phyloP scores from a whole-genome alignment of 208 protist genomes.

The Trypanosoma conorhini region DNA sequence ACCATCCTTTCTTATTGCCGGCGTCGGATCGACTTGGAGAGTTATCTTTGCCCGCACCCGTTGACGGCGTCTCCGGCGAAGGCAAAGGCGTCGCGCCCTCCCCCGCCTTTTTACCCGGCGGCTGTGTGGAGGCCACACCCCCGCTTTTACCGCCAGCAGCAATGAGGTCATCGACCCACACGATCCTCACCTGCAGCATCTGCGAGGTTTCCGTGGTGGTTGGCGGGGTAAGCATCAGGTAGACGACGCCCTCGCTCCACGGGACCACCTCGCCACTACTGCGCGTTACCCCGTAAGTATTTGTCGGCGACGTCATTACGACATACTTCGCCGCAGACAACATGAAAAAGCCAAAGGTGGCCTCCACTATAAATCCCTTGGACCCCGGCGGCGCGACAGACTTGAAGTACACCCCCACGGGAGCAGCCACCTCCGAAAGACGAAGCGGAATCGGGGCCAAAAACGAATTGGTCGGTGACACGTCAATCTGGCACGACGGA shows the following conservation, averaged over 20 bases:
- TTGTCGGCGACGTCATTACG: slow-evolving; percentile 7
- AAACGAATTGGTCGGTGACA: slow-evolving; percentile 55
- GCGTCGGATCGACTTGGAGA: neutral
- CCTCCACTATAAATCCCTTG: slow-evolving; percentile 35
- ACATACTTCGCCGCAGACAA: slow-evolving; percentile 1
- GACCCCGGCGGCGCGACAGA: slow-evolving; percentile 30
- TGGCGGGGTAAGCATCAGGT: slow-evolving; percentile 19
- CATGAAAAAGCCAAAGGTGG: neutral
- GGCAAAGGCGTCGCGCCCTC: neutral
- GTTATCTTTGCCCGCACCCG: slow-evolving; percentile 7
- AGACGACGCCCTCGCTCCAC: slow-evolving; percentile 19
- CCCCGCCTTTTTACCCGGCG: neutral
- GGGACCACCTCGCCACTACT: slow-evolving; percentile 23
- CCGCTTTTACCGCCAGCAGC: neutral
- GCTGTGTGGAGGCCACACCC: neutral
- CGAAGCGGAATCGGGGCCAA: slow-evolving; percentile 46
- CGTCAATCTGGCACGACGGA: slow-evolving; percentile 63
- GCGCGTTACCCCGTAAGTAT: neutral
- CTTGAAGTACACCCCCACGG: slow-evolving; percentile 59
- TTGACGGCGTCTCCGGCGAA: slow-evolving; percentile 10
- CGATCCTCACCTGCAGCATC: slow-evolving; percentile 12
- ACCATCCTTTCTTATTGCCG: slow-evolving; percentile 7
- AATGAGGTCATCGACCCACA: slow-evolving; percentile 18
- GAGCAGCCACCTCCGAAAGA: neutral
- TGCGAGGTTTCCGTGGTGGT: neutral